Evolutionary conservation across 805 yeast species (phyloP).

Genomic region (Spathaspora sp.): DNA sequence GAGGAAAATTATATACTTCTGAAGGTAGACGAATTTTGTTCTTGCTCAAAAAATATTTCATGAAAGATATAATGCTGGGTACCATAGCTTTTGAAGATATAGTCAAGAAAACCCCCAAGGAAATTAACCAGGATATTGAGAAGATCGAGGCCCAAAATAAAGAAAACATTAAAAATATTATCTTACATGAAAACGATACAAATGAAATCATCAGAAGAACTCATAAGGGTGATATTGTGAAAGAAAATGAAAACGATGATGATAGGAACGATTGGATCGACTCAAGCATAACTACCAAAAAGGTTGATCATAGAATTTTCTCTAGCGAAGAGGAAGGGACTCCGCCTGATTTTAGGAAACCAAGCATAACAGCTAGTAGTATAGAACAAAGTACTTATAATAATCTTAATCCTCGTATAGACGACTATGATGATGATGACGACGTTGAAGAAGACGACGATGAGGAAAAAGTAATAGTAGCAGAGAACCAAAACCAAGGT

Average conservation of each 20-base stretch:
- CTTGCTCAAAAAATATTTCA: conserved; percentile 40
- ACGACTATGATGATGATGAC: conserved; percentile 20
- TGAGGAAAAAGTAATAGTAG: conserved; percentile 2
- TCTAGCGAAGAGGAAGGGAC: conserved; percentile 14
- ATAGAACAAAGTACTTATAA: conserved; percentile 9
- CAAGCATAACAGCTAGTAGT: conserved; percentile 7
- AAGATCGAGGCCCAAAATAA: conserved; percentile 19
- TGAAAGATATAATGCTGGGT: conserved; percentile 54
- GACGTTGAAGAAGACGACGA: conserved; percentile 8
- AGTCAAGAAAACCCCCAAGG: conserved; percentile 65
- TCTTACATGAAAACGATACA: conserved; percentile 53
- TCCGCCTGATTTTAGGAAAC: conserved; percentile 3
- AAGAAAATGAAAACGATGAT: conserved; percentile 21
- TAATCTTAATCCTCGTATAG: conserved; percentile 18
- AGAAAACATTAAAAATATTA: conserved; percentile 11
- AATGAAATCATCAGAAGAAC: conserved; percentile 70
- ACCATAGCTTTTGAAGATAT: conserved; percentile 54
- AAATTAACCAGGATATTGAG: conserved; percentile 75
- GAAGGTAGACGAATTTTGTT: conserved; percentile 64
- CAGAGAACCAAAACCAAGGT: background rate
- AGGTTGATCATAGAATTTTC: conserved; percentile 36
- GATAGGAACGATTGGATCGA: conserved; percentile 15
- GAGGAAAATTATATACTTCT: conserved; percentile 52
- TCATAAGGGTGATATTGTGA: conserved; percentile 73
- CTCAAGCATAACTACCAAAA: conserved; percentile 23